Percentiles rank a stretch among this genome's conserved stretches.
phyloP scores from a whole-genome alignment of 202 grass and related monocot species.

The Elaeis oleifera region DNA sequence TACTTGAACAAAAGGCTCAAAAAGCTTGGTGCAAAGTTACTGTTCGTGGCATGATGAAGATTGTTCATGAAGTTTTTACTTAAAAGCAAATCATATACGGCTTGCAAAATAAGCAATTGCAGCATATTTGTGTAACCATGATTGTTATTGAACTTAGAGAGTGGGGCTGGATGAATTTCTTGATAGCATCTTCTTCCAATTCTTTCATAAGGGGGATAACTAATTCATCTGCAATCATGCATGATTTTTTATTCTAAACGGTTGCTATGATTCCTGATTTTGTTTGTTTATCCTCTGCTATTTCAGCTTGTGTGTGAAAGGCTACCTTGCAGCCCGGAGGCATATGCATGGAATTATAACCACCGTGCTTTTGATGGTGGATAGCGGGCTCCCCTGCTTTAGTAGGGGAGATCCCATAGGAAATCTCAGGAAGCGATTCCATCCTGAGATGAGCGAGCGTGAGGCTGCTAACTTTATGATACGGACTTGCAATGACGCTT shows the following conservation, averaged over 20 bases:
- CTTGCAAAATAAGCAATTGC: too few species aligned
- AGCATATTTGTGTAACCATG: too few species aligned
- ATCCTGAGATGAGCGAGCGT: conserved; percentile 93
- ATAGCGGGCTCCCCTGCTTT: conserved; percentile 95
- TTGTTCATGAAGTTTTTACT: too few species aligned
- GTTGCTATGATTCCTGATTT: background rate
- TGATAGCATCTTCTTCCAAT: too few species aligned
- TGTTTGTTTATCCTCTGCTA: background rate
- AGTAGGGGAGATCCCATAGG: conserved; percentile 88
- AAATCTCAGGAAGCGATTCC: conserved; percentile 89
- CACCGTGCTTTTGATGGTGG: conserved; percentile 85
- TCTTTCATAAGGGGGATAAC: too few species aligned
- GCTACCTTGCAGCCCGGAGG: conserved; percentile 83
- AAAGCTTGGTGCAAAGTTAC: too few species aligned
- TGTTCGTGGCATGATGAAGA: too few species aligned
- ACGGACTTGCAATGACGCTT: conserved; percentile 75
- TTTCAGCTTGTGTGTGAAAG: conserved; percentile 95
- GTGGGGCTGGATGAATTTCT: too few species aligned
- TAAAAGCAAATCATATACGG: too few species aligned
- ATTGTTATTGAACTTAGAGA: too few species aligned
- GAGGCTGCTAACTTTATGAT: conserved; percentile 99
- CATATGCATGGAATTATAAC: conserved; percentile 94
- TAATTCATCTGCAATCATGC: too few species aligned
- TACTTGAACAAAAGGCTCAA: too few species aligned
- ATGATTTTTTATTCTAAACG: background rate